Base-by-base conservation (phyloP, 768 basidiomycete species). In the Russula olivacea region DNA sequence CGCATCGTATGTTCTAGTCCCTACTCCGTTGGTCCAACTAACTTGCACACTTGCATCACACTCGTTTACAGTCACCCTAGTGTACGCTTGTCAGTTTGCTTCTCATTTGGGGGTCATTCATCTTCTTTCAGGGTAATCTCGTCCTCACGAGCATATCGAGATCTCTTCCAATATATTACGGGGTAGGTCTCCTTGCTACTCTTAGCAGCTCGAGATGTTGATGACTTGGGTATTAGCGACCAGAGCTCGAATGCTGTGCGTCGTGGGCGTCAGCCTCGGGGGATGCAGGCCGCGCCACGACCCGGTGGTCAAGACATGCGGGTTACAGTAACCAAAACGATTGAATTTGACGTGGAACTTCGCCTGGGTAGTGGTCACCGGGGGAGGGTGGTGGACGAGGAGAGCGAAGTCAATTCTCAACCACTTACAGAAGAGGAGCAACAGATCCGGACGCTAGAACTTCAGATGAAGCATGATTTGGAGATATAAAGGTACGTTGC, bases 141-240 rank as follows among this genome's bases (percentile, higher is more conserved):
- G 14, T 65, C 66, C 1, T 60, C 66, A 19, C 63, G 63, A 21
- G 66, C 58, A 38, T 66, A 65, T 59, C 66, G 66, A 17, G 61
- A 66, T 48, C 54, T 66, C 15, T 66, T 66, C 30, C 58, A 66
- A 34, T 66, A 66, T 19, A 66, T 66, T 12, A 66, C 61, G 11
- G 50, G 41, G 65, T 66, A 64, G 47, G 10, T 25, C 15, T 17
- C n/a, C 9, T 25, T 61, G 2, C 3, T 15, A 15, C 7, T 7
- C 11, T 55, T 28, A 4, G 8, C 40, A 10, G 8, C n/a, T 4
- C 12, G 30, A 14, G 9, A 53, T 48, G 4, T 36, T 17, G 25
- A 30, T 25, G 19, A 52, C 15, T 15, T 25, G n/a, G 43, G 1
- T n/a, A 21, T 40, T 30, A 66, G 62, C 15, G 65, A 66, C 32